Evolutionary conservation across 1,139 yeast genomes (phyloP).

Genomic region (Pneumocystis murina): DNA sequence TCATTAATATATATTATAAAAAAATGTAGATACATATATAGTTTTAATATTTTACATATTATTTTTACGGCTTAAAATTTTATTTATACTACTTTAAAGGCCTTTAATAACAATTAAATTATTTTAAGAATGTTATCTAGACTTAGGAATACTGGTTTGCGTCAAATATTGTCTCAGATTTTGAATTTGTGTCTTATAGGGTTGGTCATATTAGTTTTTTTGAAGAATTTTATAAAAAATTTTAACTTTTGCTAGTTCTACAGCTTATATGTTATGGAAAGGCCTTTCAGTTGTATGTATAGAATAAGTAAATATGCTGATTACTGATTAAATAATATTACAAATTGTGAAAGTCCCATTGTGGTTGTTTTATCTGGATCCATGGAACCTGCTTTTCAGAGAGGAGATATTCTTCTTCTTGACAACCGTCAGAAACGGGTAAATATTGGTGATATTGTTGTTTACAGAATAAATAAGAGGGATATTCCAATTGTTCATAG

Average conservation of each 20-base stretch:
- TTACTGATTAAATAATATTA: conserved; percentile 28
- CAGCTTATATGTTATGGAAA: conserved; percentile 90
- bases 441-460: conserved; percentile 88
- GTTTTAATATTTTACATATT: too few relatives aligned
- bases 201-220: not conserved
- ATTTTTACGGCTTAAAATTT: too few relatives aligned
- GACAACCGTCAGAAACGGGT: conserved; percentile 67
- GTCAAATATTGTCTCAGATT: conserved; percentile 34
- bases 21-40: too few relatives aligned
- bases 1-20: too few relatives aligned
- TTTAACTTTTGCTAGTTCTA: conserved; percentile 31
- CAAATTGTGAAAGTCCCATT: conserved; percentile 82
- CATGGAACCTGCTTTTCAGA: conserved; percentile 98
- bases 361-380: conserved; percentile 96
- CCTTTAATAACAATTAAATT: not conserved
- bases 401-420: conserved; percentile 84
- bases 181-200: conserved; percentile 56
- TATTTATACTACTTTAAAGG: too few relatives aligned
- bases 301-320: not conserved
- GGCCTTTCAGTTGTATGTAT: conserved; percentile 35
- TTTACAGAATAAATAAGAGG: conserved; percentile 71
- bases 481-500: conserved; percentile 91
- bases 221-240: not conserved
- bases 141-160: conserved; percentile 14
- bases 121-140: conserved; percentile 6